Base-by-base conservation (phyloP, 2,329 filamentous ascomycete species). In the Sporothrix euskadiensis region DNA sequence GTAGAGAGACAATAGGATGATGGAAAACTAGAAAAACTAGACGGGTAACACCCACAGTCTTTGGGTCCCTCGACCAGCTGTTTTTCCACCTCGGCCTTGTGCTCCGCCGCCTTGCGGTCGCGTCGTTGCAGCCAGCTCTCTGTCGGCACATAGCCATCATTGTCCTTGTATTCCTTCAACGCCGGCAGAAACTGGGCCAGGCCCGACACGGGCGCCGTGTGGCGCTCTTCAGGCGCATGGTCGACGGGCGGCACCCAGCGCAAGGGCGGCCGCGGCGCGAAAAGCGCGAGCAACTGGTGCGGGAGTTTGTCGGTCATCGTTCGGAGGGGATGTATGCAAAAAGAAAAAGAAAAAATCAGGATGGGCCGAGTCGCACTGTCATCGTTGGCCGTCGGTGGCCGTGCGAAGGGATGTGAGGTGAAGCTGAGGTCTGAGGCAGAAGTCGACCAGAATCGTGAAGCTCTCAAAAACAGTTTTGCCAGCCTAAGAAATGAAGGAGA, bases 291-390 rank as follows among this genome's bases (percentile, higher is more conserved):
- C 74, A 98, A 88, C 81, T 97, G 95, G 73, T 92, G 93, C 74
- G 96, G 95, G 26, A 99, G 91, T 84, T 97, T 96, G 87, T 98
- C 95, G 69, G 96, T 98, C 96, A 98, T 99, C 12, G 65, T 47
- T 49, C 4, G 6, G 44, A 14, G 14, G 14, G 44, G 14, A 14
- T 49, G 44, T 12, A 49, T 49, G 44, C 32, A 14, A 5, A 41
- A 61, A 61, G 22, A n/a, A 61, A 61, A 41, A n/a, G 44, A 7
- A 26, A 35, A 30, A 26, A 5, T 26, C 26, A 35, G 0, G 26
- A 9, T 49, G 22, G 63, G 14, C n/a, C 14, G n/a, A 19, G 59
- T 22, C 59, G n/a, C 39, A 8, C 59, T 47, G n/a, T 47, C 61
- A 39, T 22, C 26, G 44, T 66, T 14, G 61, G 39, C 61, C 61